Percentiles rank a stretch among this genome's conserved stretches.
Evolutionary conservation across 75 land plant genomes (phyloP).

Genomic region (Ceratopteris richardii): DNA sequence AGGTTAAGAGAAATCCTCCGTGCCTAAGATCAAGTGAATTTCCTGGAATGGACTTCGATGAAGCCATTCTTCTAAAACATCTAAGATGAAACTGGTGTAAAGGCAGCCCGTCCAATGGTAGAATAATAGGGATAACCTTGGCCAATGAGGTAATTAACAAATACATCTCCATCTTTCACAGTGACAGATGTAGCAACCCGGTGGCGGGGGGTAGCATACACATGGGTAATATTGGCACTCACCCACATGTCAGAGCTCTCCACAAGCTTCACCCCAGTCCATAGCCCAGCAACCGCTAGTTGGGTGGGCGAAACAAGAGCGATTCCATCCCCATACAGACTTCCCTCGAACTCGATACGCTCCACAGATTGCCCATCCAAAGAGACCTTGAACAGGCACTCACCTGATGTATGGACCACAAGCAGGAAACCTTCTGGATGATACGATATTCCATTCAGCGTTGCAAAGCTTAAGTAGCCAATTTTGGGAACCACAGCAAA

Average conservation of each 20-base stretch:
- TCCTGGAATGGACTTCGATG: too few species aligned
- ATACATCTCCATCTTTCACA: slow-evolving; percentile 56
- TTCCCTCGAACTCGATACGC: slow-evolving; percentile 9
- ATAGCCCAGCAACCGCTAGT: slow-evolving; percentile 36
- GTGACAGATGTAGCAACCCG: slow-evolving; percentile 44
- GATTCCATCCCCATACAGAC: slow-evolving; percentile 48
- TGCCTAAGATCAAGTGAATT: too few species aligned
- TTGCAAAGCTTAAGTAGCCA: slow-evolving; percentile 12
- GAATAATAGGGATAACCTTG: slow-evolving; percentile 26
- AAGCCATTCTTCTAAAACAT: too few species aligned
- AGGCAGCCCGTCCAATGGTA: slow-evolving; percentile 40
- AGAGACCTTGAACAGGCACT: slow-evolving; percentile 39
- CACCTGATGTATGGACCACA: slow-evolving; percentile 35
- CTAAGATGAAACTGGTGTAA: slow-evolving; percentile 10
- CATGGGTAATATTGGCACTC: slow-evolving; percentile 30
- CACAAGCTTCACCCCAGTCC: slow-evolving; percentile 38
- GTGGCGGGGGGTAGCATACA: slow-evolving; percentile 39
- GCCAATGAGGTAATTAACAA: slow-evolving; percentile 46
- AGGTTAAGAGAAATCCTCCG: too few species aligned
- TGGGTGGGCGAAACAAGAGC: slow-evolving; percentile 42
- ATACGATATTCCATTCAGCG: slow-evolving; percentile 61
- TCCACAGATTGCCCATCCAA: slow-evolving; percentile 5
- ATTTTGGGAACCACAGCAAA: slow-evolving; percentile 37
- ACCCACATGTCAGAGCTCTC: slow-evolving; percentile 62
- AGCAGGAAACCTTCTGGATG: slow-evolving; percentile 59